Evolutionary conservation across 768 basidiomycete genomes (phyloP), one percentile per base, ranked within the genome.

Genomic region (Xerocomellus dryophilus): DNA sequence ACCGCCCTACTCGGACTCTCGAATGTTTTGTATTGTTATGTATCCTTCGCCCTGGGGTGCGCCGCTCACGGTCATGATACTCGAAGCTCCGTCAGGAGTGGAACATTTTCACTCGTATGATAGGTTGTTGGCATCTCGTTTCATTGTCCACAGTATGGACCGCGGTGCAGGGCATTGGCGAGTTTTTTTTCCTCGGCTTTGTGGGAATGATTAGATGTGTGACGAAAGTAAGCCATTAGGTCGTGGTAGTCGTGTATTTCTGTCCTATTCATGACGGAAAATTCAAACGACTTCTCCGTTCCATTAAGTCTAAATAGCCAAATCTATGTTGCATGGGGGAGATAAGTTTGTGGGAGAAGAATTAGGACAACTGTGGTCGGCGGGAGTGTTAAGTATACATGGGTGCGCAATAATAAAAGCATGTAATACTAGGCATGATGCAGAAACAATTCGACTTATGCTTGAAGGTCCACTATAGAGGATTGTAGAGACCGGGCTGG

Each of bases 41-140:
- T 71, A 65, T 61, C 47, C 54, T 54, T 58, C 23, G 34, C 31
- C 45, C 53, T 29, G n/a, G 35, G 31, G 32, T 8, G 27, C 39
- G n/a, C 42, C 42, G 43, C 54, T 49, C 52, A 54, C 6, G 76
- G 78, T 63, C 76, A 77, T 21, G 76, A 76, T 60, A 78, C 77
- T 32, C 76, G 74, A 38, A 80, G 81, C 48, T 81, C 81, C 14
- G 80, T 83, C 60, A 82, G 81, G 61, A 59, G 56, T 65, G 47
- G 49, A 61, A 53, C 23, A 25, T 44, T 53, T 54, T 62, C 50
- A 47, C 56, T 56, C 50, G 56, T 58, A 59, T 43, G 56, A 61
- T 62, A 51, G 51, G 53, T 58, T 55, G 53, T 47, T 17, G 34
- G 55, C 36, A 43, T 53, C 51, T 46, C n/a, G 42, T 50, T 55